These are phyloP conservation scores for Fusarium floridanum DNA, from an alignment of 2,329 filamentous ascomycete species.

Conservation along the genomic window DNA sequence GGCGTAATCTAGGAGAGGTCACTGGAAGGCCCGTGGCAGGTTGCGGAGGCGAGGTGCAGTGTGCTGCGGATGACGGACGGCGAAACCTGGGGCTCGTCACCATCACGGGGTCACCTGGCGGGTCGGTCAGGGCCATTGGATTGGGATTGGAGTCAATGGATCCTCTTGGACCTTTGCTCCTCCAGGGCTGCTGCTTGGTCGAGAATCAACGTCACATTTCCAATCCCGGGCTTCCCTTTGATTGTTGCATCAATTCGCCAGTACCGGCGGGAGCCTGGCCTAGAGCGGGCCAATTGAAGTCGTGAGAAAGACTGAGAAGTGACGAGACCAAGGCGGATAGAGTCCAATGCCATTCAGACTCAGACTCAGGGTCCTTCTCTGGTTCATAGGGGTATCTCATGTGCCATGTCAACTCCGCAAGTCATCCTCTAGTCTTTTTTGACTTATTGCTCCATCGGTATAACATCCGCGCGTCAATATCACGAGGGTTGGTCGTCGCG, in stretches of 20 bases:
- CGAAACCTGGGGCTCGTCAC: slow-evolving; percentile 42
- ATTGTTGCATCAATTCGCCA: slow-evolving; percentile 38
- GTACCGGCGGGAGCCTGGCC: slow-evolving; percentile 23
- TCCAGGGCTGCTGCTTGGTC: slow-evolving; percentile 17
- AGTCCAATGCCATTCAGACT: slow-evolving; percentile 19
- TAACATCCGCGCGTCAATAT: slow-evolving; percentile 34
- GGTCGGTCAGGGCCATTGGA: slow-evolving; percentile 30
- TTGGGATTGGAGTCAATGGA: slow-evolving; percentile 31
- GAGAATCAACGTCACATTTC: slow-evolving; percentile 36
- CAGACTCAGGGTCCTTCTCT: slow-evolving; percentile 22
- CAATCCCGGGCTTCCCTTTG: slow-evolving; percentile 29
- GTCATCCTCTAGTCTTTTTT: slow-evolving; percentile 25
- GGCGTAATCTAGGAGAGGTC: slow-evolving; percentile 35
- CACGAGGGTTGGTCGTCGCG: slow-evolving; percentile 36
- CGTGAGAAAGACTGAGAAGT: slow-evolving; percentile 13
- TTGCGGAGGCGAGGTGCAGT: slow-evolving; percentile 46
- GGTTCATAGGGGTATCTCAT: slow-evolving; percentile 34
- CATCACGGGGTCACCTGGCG: slow-evolving; percentile 43
- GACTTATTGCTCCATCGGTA: slow-evolving; percentile 9
- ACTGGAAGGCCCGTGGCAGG: slow-evolving; percentile 38
- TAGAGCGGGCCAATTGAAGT: slow-evolving; percentile 38
- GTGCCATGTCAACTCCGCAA: slow-evolving; percentile 24
- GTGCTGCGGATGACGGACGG: slow-evolving; percentile 42
- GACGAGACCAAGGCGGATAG: slow-evolving; percentile 21
- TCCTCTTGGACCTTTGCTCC: slow-evolving; percentile 25